Conservation (phyloP, 306 rosid species). For the Oemleria cerasiformis region DNA sequence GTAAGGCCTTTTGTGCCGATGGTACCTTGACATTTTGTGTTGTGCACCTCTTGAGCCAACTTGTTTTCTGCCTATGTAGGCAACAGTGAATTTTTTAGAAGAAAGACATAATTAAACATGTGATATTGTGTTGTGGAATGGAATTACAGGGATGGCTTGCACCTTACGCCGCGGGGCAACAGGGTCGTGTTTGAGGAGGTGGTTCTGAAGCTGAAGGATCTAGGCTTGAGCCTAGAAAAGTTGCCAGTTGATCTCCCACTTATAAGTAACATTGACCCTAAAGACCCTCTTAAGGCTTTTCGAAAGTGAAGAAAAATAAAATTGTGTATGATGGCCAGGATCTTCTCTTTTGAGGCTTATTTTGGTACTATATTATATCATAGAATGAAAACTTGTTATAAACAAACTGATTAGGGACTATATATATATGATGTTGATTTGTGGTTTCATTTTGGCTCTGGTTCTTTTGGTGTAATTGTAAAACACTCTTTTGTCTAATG, state of each 20-base stretch:
- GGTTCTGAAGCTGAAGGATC: slow-evolving; percentile 49
- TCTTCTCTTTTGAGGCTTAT: slow-evolving; percentile 6
- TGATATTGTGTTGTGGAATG: slow-evolving; percentile 13
- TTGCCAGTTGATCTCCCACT: slow-evolving; percentile 65
- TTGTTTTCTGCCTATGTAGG: background rate
- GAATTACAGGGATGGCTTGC: slow-evolving; percentile 76
- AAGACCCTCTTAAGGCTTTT: slow-evolving; percentile 64
- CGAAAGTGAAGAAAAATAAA: slow-evolving; percentile 14
- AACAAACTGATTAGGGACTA: background rate
- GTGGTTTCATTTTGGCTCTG: slow-evolving; percentile 1
- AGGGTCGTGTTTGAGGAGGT: slow-evolving; percentile 69
- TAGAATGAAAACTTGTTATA: background rate
- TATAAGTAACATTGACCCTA: slow-evolving; percentile 51
- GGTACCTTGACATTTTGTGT: background rate
- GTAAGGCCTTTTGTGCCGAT: background rate
- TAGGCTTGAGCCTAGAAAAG: slow-evolving; percentile 46
- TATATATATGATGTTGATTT: background rate
- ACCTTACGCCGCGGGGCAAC: slow-evolving; percentile 59
- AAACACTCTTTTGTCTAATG: background rate
- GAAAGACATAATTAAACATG: background rate
- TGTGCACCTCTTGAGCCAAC: background rate
- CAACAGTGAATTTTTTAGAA: background rate
- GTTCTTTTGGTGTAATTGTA: background rate
- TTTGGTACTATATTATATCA: slow-evolving; percentile 9
- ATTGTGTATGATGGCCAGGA: background rate